These are phyloP conservation scores for Globisporangium echinulatum DNA, from an alignment of 352 stramenopile species.

Conservation along the genomic window DNA sequence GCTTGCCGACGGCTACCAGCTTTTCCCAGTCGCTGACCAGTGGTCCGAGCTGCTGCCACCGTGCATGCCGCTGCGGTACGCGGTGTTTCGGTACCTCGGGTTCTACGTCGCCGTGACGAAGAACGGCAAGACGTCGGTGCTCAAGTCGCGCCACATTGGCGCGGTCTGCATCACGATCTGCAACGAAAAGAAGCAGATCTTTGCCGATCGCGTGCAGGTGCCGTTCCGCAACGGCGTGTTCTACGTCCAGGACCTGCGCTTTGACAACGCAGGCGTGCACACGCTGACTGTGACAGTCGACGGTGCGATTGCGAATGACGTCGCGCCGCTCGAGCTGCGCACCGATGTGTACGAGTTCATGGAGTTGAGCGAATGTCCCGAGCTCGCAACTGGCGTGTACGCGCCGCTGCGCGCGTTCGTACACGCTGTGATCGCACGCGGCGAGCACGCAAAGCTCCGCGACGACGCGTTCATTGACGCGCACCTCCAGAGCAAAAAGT, in stretches of 20 bases:
- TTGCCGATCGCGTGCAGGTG: constrained; percentile 43
- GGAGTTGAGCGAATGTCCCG: constrained; percentile 58
- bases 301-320: constrained; percentile 36
- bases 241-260: constrained; percentile 71
- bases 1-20: constrained; percentile 47
- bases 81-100: constrained; percentile 69
- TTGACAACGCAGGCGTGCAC: constrained; percentile 54
- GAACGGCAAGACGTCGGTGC: constrained; percentile 54
- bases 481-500: constrained; percentile 50
- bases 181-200: constrained; percentile 75
- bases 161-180: constrained; percentile 65
- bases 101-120: constrained; percentile 67
- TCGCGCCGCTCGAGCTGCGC: constrained; percentile 51
- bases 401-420: constrained; percentile 55
- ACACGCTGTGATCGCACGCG: constrained; percentile 30
- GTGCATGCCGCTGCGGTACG: constrained; percentile 64
- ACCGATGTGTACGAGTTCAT: constrained; percentile 80
- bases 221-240: constrained; percentile 73
- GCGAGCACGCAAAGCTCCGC: constrained; percentile 40
- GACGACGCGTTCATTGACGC: constrained; percentile 53
- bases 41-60: constrained; percentile 65
- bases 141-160: constrained; percentile 43
- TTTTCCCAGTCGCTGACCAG: constrained; percentile 62
- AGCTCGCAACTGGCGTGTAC: constrained; percentile 44
- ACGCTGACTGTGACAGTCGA: constrained; percentile 57